phyloP scores from a whole-genome alignment of 2,329 filamentous ascomycete species.

The Zymoseptoria pseudotritici region DNA sequence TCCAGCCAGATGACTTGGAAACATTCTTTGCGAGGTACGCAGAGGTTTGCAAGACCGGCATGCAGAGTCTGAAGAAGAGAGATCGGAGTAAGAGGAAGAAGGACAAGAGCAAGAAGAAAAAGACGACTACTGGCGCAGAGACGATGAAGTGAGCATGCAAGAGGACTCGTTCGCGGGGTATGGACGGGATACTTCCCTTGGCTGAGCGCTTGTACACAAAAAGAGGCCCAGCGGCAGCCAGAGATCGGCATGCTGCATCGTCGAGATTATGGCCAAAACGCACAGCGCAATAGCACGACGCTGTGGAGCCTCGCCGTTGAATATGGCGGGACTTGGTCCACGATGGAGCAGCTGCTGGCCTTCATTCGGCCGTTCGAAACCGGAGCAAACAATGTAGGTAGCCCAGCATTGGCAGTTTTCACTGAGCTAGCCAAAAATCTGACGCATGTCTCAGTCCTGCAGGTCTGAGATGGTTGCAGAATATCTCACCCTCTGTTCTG shows the following conservation, averaged over 20 bases:
- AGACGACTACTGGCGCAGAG: slow-evolving; percentile 19
- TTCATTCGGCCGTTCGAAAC: not conserved
- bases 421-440: not conserved
- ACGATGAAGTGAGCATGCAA: not conserved
- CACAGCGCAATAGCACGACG: not conserved
- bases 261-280: not conserved
- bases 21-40: slow-evolving; percentile 78
- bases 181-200: not conserved
- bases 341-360: not conserved
- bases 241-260: not conserved
- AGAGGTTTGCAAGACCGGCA: slow-evolving; percentile 82
- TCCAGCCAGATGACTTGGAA: slow-evolving; percentile 68
- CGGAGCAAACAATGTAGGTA: not conserved
- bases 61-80: slow-evolving; percentile 84
- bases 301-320: not conserved
- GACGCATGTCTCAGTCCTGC: not conserved
- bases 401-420: not conserved
- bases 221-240: not conserved
- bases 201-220: not conserved
- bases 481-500: not conserved
- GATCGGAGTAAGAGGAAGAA: slow-evolving; percentile 80
- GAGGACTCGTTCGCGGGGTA: not conserved
- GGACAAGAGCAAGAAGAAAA: slow-evolving; percentile 69
- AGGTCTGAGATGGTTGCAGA: not conserved
- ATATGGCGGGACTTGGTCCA: not conserved